Evolutionary conservation across 768 basidiomycete genomes (phyloP).

Genomic region (Calvatia gigantea): DNA sequence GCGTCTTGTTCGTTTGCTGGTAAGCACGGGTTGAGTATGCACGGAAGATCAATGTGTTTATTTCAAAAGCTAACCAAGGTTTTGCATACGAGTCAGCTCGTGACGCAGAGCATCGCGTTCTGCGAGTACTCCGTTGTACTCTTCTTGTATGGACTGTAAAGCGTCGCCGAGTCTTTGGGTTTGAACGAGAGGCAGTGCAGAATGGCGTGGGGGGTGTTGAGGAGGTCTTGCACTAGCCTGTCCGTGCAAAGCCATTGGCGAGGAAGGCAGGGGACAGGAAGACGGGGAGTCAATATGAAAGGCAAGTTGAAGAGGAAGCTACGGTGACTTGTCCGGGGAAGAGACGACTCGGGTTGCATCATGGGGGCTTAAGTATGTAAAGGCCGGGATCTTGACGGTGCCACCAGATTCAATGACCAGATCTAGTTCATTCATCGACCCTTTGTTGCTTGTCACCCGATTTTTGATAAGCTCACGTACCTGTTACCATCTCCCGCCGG

Average conservation of each 20-base stretch:
- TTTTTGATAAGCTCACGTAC: constrained; percentile 7
- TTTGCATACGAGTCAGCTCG: neutral
- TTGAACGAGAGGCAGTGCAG: neutral
- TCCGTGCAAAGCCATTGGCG: neutral
- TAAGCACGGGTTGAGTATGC: neutral
- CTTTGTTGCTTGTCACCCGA: neutral
- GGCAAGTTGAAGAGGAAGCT: neutral
- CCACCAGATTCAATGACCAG: neutral
- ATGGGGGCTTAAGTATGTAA: constrained; percentile 10
- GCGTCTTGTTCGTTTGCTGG: constrained; percentile 3
- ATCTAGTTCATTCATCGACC: neutral
- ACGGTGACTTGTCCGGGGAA: neutral
- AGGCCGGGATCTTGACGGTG: neutral
- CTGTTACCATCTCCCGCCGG: constrained; percentile 5
- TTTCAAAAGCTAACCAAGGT: neutral
- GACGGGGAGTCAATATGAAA: neutral
- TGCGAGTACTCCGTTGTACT: constrained; percentile 1
- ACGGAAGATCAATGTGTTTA: neutral
- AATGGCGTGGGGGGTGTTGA: neutral
- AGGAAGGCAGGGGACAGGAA: neutral
- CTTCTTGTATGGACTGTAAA: neutral
- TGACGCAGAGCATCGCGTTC: neutral
- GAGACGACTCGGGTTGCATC: neutral
- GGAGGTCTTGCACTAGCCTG: neutral
- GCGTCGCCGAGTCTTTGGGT: neutral